These are phyloP conservation scores for Croton laevigatus DNA, from an alignment of 441 rosid species.

Conservation along the genomic window DNA sequence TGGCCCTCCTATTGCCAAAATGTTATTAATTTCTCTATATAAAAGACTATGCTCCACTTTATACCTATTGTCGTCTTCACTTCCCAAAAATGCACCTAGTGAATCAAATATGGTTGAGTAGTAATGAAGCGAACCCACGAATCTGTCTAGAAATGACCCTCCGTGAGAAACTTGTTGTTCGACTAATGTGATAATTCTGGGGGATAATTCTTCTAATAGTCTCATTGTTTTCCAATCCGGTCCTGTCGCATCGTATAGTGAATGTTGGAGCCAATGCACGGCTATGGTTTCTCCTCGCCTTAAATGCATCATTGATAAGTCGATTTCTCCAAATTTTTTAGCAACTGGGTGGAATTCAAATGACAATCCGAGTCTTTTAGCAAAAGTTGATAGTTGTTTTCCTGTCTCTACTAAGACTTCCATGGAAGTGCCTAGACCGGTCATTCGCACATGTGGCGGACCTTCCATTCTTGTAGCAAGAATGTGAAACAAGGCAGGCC, in stretches of 20 bases:
- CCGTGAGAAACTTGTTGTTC: constrained; percentile 57
- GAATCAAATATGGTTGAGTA: constrained; percentile 65
- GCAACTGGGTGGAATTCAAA: constrained; percentile 64
- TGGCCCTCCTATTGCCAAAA: constrained; percentile 64
- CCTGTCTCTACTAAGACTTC: constrained; percentile 57
- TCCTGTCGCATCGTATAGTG: constrained; percentile 55
- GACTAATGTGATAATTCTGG: constrained; percentile 47
- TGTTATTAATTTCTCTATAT: constrained; percentile 53
- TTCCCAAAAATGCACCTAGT: constrained; percentile 38
- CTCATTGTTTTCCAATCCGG: constrained; percentile 57
- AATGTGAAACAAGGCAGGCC: constrained; percentile 76
- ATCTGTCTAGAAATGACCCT: constrained; percentile 58
- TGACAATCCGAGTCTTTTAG: constrained; percentile 54
- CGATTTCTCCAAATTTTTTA: constrained; percentile 55
- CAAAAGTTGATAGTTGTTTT: constrained; percentile 55
- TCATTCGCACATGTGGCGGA: constrained; percentile 54
- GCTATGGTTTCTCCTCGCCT: constrained; percentile 49
- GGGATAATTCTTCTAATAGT: constrained; percentile 43
- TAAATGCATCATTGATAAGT: constrained; percentile 30
- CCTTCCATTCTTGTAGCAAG: constrained; percentile 58
- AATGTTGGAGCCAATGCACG: constrained; percentile 68
- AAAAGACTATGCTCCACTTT: constrained; percentile 50
- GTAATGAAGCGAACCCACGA: constrained; percentile 60
- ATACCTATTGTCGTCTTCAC: constrained; percentile 45
- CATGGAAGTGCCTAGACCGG: constrained; percentile 54